Conservation (phyloP, 2,329 filamentous ascomycete species). For the Cytospora schulzeri region DNA sequence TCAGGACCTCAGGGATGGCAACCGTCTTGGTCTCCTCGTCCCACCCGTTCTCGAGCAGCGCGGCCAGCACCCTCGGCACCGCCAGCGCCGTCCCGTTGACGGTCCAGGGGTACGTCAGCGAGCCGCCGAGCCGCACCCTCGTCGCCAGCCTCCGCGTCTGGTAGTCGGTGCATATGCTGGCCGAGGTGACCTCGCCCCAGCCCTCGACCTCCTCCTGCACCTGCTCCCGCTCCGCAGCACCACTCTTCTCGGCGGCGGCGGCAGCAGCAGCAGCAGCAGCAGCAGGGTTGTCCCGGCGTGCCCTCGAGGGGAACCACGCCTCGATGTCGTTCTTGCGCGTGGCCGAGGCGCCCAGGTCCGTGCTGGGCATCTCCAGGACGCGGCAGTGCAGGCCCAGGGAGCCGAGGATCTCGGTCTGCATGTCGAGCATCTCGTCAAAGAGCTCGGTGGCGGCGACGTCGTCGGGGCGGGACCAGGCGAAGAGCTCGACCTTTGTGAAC, state of each 20-base stretch:
- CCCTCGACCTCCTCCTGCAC: conserved; percentile 64
- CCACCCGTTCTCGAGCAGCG: conserved; percentile 89
- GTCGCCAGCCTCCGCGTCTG: conserved; percentile 83
- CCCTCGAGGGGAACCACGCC: conserved; percentile 83
- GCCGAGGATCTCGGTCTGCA: conserved; percentile 82
- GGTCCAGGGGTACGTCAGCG: conserved; percentile 77
- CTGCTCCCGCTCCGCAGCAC: not conserved
- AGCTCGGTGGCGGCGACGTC: conserved; percentile 52
- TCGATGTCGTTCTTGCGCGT: conserved; percentile 90
- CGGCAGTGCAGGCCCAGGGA: conserved; percentile 81
- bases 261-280: not conserved
- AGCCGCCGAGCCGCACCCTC: conserved; percentile 57
- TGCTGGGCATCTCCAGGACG: conserved; percentile 87
- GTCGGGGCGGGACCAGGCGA: conserved; percentile 79
- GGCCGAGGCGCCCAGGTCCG: conserved; percentile 87
- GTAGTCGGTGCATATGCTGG: conserved; percentile 93
- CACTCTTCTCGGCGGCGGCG: not conserved
- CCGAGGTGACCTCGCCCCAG: conserved; percentile 92
- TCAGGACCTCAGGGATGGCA: conserved; percentile 74
- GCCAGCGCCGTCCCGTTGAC: conserved; percentile 93
- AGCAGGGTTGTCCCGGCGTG: conserved; percentile 14
- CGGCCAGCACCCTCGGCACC: conserved; percentile 85
- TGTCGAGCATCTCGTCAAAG: conserved; percentile 83
- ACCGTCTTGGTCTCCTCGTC: conserved; percentile 69
- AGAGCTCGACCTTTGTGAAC: conserved; percentile 98